Evolutionary conservation across 2,329 filamentous ascomycete species (phyloP).

Genomic region (Paraphaeosphaeria sporulosa): DNA sequence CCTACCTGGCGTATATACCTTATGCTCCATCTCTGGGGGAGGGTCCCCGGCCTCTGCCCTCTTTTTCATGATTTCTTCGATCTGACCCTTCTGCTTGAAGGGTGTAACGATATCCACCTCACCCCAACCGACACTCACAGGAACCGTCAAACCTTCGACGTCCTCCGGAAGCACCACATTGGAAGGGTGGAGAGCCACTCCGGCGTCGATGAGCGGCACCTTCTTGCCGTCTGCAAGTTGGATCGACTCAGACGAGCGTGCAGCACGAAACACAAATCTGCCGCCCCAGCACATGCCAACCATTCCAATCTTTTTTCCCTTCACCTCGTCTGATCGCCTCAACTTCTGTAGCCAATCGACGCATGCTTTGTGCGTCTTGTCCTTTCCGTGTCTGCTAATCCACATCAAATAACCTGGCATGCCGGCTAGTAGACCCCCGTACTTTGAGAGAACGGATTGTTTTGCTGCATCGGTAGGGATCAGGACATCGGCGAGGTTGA

Average conservation of each 20-base stretch:
- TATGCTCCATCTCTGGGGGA: constrained; percentile 27
- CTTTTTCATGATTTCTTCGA: constrained; percentile 25
- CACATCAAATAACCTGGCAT: constrained; percentile 29
- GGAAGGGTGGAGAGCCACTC: constrained; percentile 49
- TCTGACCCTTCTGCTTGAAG: constrained; percentile 26
- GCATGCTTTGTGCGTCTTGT: constrained; percentile 42
- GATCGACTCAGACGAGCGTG: constrained; percentile 41
- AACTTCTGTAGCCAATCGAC: constrained; percentile 44
- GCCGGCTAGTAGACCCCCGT: constrained; percentile 49
- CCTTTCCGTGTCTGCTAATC: constrained; percentile 44
- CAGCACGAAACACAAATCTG: constrained; percentile 27
- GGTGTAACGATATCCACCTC: constrained; percentile 22
- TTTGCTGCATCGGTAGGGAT: constrained; percentile 48
- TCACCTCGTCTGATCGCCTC: constrained; percentile 37
- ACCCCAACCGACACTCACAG: constrained; percentile 30
- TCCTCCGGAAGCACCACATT: constrained; percentile 47
- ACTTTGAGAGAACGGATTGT: constrained; percentile 47
- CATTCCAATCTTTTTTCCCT: constrained; percentile 38
- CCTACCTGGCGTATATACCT: constrained; percentile 26
- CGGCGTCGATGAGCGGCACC: constrained; percentile 48
- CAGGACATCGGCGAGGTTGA: constrained; percentile 43
- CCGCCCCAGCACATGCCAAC: constrained; percentile 51
- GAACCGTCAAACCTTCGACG: constrained; percentile 26
- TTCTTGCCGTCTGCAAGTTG: constrained; percentile 34
- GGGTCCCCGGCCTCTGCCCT: constrained; percentile 18